Evolutionary conservation across 768 basidiomycete genomes (phyloP).

Genomic region (Tephrocybe rancida): DNA sequence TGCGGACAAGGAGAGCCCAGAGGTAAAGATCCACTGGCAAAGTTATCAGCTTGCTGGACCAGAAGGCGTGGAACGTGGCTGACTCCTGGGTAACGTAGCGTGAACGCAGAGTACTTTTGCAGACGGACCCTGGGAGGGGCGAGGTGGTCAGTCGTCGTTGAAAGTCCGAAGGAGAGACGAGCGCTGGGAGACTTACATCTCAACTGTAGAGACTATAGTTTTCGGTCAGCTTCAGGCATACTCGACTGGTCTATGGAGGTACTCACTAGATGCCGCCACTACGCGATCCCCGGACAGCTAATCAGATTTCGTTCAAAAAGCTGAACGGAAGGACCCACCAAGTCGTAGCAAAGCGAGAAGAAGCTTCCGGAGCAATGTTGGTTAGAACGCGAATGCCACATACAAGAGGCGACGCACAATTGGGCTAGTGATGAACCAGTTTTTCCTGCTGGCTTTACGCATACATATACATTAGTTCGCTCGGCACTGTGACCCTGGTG

Average conservation of each 20-base stretch:
- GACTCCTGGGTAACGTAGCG: constrained; percentile 21
- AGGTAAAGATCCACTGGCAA: constrained; percentile 42
- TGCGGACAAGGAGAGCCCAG: constrained; percentile 41
- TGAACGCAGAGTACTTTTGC: constrained; percentile 17
- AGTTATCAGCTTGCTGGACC: not conserved
- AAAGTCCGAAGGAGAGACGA: not conserved
- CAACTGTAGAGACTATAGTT: constrained; percentile 26
- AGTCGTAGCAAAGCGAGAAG: constrained; percentile 22
- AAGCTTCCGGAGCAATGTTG: constrained; percentile 7
- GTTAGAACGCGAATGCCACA: too few species aligned
- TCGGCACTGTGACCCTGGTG: not conserved
- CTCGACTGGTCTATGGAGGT: not conserved
- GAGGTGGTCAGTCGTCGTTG: not conserved
- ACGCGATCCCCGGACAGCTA: not conserved
- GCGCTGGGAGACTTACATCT: constrained; percentile 18
- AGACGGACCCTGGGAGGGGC: constrained; percentile 15
- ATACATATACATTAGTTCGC: not conserved
- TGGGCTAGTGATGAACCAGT: constrained; percentile 27
- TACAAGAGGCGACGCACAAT: constrained; percentile 27
- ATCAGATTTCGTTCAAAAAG: not conserved
- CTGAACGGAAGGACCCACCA: constrained; percentile 13
- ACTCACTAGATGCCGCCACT: constrained; percentile 27
- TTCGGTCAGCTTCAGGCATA: not conserved
- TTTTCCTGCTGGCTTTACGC: constrained; percentile 23
- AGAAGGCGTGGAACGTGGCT: not conserved